Base-by-base conservation (phyloP, 306 rosid genomes). In the Begonia masoniana region DNA sequence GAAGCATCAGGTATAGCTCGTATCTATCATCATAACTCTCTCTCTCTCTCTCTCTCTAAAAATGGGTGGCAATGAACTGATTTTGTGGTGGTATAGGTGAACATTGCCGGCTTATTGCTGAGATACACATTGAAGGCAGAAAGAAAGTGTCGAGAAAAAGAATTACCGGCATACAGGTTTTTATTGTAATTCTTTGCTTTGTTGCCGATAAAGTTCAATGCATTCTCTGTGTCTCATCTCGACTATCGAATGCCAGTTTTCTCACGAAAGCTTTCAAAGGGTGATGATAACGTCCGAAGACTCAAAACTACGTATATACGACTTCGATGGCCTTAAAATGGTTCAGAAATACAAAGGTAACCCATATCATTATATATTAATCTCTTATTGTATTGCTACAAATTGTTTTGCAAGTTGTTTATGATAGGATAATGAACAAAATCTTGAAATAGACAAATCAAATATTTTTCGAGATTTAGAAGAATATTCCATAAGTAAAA, bases 81-180 rank as follows among this genome's bases (percentile, higher is more conserved):
- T 31, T 31, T 5, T 31, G 39, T 31, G 9, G 39, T 31, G 39
- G 39, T 31, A 31, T 31, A 31, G 39, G 69, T 14, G 76, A 78
- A 71, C 74, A 74, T 63, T 63, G 75, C 47, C 54, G 71, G 60
- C 73, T 77, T 62, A 80, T 75, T 54, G 67, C 76, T 10, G 71
- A 75, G 62, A 73, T 86, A 60, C 59, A 46, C 48, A 57, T 79
- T 53, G 59, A 15, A 13, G 83, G 82, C 54, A 78, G 73, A 73
- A 83, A 69, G 69, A 91, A 68, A 72, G 54, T 82, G 36, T 58
- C 84, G 2, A 71, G 88, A 49, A 86, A 74, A 67, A 83, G 75
- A 65, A 86, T 91, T 52, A 91, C 94, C 15, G 81, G 96, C 78
- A 79, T 91, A 76, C 82, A 91, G 99, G 99, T 89, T 9, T 47